Evolutionary conservation across 2,329 filamentous ascomycete species (phyloP), one percentile per base, ranked within the genome.

Genomic region (Penicillium rolfsii): DNA sequence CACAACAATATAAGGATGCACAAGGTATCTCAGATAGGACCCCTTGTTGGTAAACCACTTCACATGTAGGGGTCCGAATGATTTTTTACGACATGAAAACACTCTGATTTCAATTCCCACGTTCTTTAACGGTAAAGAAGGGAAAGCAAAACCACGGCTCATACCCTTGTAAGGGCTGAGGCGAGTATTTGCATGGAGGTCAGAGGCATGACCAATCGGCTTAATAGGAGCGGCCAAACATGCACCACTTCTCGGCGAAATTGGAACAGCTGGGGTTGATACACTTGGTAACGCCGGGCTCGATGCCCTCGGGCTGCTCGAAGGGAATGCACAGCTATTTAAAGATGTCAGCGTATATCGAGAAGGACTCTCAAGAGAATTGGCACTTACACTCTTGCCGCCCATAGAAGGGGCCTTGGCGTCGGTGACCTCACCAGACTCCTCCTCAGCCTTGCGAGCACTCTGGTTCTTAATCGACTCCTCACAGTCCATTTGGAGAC

Each of bases 381-480:
- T 28, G 36, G 22, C 30, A 53, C 50, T 53, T 22, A 53, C 50
- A 53, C 50, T 53, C 82, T 91, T 91, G 62, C 89, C 89, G 49
- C 89, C 89, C 89, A 91, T 91, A 63, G 85, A 87, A 60, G 89
- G 89, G 57, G 87, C 88, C 67, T 85, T 85, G 71, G 89, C 83
- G 85, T 96, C 87, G 83, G 94, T 77, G 79, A 86, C 77, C 76
- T 88, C 87, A 82, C 91, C 90, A 82, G 76, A 77, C 53, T 82
- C 79, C 58, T 81, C 77, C 71, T 83, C 79, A 2, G 77, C 88
- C 69, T 88, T 90, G 66, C 90, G 89, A 46, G 90, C 91, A 64
- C 91, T 96, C 74, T 93, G 84, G 59, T 96, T 92, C 86, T 98
- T 98, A 82, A 98, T 92, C 77, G 91, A 87, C 71, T 97, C 94